Percentiles rank a stretch among this genome's conserved stretches.
Evolutionary conservation across 331 rosid species (phyloP).

Genomic region (Phaseolus coccineus): DNA sequence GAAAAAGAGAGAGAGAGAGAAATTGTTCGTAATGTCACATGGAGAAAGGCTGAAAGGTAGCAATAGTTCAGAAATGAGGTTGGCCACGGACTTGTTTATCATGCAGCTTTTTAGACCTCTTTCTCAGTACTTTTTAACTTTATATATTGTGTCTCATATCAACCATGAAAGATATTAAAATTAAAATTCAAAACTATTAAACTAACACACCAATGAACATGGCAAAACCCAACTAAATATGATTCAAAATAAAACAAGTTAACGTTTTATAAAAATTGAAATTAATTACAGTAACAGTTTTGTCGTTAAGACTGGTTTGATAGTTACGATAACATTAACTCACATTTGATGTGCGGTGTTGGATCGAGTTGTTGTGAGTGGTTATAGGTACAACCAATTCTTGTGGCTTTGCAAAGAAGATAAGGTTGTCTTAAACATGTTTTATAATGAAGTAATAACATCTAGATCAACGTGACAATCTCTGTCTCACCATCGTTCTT

Average conservation of each 20-base stretch:
- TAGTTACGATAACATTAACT: neutral
- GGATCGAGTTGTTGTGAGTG: neutral
- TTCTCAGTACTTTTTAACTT: neutral
- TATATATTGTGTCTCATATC: neutral
- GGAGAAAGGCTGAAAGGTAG: conserved; percentile 29
- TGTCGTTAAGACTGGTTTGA: neutral
- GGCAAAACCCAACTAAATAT: no score
- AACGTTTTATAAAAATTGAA: neutral
- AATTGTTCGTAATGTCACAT: conserved; percentile 40
- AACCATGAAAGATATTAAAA: neutral
- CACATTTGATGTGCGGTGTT: neutral
- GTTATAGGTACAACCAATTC: conserved; percentile 17
- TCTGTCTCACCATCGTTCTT: neutral
- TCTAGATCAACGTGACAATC: conserved; percentile 11
- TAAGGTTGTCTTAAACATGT: conserved; percentile 33
- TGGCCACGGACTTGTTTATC: conserved; percentile 46
- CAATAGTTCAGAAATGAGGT: conserved; percentile 44
- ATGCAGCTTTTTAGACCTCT: neutral
- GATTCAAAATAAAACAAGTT: no score
- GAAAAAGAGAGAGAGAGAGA: conserved; percentile 2
- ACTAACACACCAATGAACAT: no score
- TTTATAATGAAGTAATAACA: neutral
- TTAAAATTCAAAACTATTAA: neutral
- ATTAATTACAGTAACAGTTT: neutral
- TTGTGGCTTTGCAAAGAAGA: neutral